phyloP scores from a whole-genome alignment of 1,139 yeast genomes.

The Yamadazyma blattariae region DNA sequence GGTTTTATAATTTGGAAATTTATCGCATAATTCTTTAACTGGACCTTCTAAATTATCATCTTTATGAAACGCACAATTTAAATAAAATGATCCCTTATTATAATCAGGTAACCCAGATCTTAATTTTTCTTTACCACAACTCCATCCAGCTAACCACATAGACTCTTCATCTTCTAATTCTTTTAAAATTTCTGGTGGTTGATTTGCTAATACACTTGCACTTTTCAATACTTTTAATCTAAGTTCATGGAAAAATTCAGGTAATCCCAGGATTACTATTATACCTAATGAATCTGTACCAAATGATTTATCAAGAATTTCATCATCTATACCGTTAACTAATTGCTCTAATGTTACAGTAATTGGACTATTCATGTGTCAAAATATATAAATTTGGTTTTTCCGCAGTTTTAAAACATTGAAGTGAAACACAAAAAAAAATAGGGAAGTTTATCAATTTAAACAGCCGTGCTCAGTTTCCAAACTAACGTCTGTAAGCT shows the following conservation, averaged over 20 bases:
- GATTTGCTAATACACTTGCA: slow-evolving; percentile 45
- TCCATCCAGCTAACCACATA: slow-evolving; percentile 62
- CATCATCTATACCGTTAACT: slow-evolving; percentile 28
- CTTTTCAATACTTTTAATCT: slow-evolving; percentile 43
- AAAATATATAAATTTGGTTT: no score
- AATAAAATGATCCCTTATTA: slow-evolving; percentile 58
- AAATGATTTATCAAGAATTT: slow-evolving; percentile 43
- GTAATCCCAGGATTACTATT: slow-evolving; percentile 43
- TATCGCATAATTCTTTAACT: slow-evolving; percentile 23
- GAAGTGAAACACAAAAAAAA: slow-evolving; percentile 5
- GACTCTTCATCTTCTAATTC: slow-evolving; percentile 46
- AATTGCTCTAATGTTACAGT: slow-evolving; percentile 35
- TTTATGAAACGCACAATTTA: slow-evolving; percentile 56
- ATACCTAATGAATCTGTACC: slow-evolving; percentile 61
- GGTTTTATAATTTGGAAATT: slow-evolving; percentile 34
- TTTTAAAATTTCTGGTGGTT: slow-evolving; percentile 32
- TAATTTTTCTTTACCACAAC: slow-evolving; percentile 58
- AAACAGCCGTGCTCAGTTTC: no score
- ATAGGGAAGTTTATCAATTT: no score
- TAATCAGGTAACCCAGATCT: slow-evolving; percentile 43
- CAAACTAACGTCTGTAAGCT: no score
- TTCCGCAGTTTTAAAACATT: neutral
- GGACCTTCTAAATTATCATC: slow-evolving; percentile 48
- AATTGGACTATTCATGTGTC: slow-evolving; percentile 22
- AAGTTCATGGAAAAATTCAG: slow-evolving; percentile 33